phyloP scores from a whole-genome alignment of 2,329 filamentous ascomycete genomes.

The Aspergillus pseudoglaucus region DNA sequence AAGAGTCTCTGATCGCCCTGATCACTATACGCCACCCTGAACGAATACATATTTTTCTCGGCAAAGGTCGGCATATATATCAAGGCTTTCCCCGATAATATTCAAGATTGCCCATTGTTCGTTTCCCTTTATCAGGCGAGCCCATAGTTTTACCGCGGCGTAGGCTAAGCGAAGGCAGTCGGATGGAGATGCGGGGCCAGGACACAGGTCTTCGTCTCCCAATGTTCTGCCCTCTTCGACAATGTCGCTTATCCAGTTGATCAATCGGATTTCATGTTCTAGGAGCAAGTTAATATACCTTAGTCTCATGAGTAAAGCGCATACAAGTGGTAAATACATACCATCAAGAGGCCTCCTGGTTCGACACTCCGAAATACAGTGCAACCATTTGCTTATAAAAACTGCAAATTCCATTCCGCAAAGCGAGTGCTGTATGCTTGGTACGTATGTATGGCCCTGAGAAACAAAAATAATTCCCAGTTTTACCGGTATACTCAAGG shows the following conservation, averaged over 20 bases:
- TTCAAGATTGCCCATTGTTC: conserved; percentile 41
- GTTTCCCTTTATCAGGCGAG: conserved; percentile 19
- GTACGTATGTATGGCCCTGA: conserved; percentile 14
- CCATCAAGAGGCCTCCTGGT: not conserved
- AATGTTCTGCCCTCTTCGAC: conserved; percentile 16
- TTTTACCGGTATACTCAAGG: conserved; percentile 50
- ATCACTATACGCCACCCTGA: not conserved
- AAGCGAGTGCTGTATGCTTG: conserved; percentile 20
- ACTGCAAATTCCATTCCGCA: conserved; percentile 20
- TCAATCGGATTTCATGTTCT: conserved; percentile 11
- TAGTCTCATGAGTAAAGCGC: too few relatives aligned
- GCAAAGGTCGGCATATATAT: conserved; percentile 18
- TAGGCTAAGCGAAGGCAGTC: conserved; percentile 10
- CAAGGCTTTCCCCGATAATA: conserved; percentile 35
- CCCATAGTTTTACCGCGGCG: conserved; percentile 15
- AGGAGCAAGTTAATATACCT: too few relatives aligned
- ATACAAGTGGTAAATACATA: not conserved
- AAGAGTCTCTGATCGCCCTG: too few relatives aligned
- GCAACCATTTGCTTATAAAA: conserved; percentile 19
- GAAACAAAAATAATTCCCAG: conserved; percentile 17
- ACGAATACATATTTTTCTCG: not conserved
- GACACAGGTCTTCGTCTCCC: conserved; percentile 8
- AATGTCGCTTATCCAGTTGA: conserved; percentile 16
- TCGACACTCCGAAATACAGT: conserved; percentile 3
- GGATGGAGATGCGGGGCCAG: not conserved